Conservation (phyloP, 768 basidiomycete species). For the Boletus tylopilopsis region DNA sequence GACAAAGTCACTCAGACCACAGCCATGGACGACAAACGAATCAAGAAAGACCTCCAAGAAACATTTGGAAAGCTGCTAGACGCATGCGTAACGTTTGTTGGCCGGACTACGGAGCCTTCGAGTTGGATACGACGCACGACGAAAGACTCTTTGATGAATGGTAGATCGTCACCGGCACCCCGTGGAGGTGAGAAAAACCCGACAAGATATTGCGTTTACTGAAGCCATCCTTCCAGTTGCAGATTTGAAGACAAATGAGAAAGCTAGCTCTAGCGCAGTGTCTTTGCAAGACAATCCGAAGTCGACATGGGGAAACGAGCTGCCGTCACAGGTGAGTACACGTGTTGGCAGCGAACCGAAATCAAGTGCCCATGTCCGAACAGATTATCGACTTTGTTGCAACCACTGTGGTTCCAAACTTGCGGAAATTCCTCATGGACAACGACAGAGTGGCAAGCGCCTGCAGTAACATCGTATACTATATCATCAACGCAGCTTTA, state of each 20-base stretch:
- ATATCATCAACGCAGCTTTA: slow-evolving; percentile 77
- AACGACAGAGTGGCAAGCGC: slow-evolving; percentile 76
- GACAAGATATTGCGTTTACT: neutral
- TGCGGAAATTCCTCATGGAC: slow-evolving; percentile 79
- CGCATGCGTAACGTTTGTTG: slow-evolving; percentile 66
- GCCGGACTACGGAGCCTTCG: slow-evolving; percentile 67
- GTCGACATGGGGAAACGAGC: slow-evolving; percentile 25
- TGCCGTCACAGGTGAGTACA: slow-evolving; percentile 26
- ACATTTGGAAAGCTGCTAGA: slow-evolving; percentile 84
- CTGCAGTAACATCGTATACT: slow-evolving; percentile 81
- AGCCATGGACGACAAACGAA: slow-evolving; percentile 83
- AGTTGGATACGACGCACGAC: slow-evolving; percentile 74
- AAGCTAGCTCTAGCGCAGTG: slow-evolving; percentile 42
- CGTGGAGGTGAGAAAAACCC: slow-evolving; percentile 41
- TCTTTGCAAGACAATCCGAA: slow-evolving; percentile 35
- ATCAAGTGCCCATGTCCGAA: slow-evolving; percentile 3
- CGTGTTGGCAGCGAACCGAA: slow-evolving; percentile 15
- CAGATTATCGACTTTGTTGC: slow-evolving; percentile 76
- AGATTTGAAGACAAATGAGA: slow-evolving; percentile 61
- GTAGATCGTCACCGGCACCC: slow-evolving; percentile 66
- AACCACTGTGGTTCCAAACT: slow-evolving; percentile 60
- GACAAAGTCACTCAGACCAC: slow-evolving; percentile 87
- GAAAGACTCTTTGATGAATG: slow-evolving; percentile 64
- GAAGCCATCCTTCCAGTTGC: slow-evolving; percentile 9
- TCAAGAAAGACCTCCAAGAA: slow-evolving; percentile 92